Evolutionary conservation across 108 stramenopile species (phyloP), one percentile per base, ranked within the genome.

Genomic region (Schizochytrium sp.): DNA sequence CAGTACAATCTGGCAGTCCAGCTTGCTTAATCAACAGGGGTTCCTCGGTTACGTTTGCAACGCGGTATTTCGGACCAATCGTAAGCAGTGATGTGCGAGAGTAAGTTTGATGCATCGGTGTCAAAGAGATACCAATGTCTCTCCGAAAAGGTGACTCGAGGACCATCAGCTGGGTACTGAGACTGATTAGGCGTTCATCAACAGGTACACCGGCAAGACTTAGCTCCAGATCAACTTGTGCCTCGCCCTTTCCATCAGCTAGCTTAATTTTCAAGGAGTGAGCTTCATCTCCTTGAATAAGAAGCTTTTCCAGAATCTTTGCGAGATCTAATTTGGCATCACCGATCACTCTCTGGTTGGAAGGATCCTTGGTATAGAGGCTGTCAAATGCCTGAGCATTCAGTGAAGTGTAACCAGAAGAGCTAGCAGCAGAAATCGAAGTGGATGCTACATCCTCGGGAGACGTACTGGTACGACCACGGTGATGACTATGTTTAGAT

Each of bases 21-120:
- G 41, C 64, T n/a, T 69, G 64, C 64, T 69, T 69, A 38, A 69
- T 42, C 0, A 69, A 42, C 64, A 69, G 15, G 12, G 64, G 64
- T 42, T 69, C 64, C 17, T 69, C 64, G 64, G 64, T 69, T 38
- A 69, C 64, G 44, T 69, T 69, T 5, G 64, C 64, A n/a, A 69
- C n/a, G 64, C 64, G 64, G 64, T 69, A 69, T 42, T 69, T 69
- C 41, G 64, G 64, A 5, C 64, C 64, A 15, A 69, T 69, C 64
- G 64, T 69, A 1, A 69, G 64, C 0, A 69, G 64, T n/a, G 64
- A 69, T 7, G 64, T 69, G 41, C 64, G 64, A 38, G 64, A 69
- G 64, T 69, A 69, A 38, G 64, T 13, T 13, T 42, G 41, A 15
- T 13, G n/a, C 64, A 69, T 8, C 12, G 64, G 64, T 42, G n/a